Evolutionary conservation across 768 basidiomycete genomes (phyloP).

Genomic region (Psilocybe cyanescens): DNA sequence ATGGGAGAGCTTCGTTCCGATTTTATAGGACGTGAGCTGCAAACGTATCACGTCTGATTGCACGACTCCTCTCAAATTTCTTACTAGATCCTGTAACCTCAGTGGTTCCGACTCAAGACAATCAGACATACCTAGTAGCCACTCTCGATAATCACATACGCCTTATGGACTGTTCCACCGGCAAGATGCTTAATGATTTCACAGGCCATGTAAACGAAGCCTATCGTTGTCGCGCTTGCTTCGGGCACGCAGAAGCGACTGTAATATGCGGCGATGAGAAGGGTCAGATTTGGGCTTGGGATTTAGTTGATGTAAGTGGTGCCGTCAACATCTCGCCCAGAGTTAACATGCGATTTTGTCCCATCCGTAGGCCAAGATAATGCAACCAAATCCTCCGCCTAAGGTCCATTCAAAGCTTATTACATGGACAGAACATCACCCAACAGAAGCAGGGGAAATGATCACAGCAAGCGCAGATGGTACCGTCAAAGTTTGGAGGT

Average conservation of each 20-base stretch:
- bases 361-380: conserved; percentile 60
- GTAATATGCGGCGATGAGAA: conserved; percentile 91
- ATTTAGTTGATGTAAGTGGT: conserved; percentile 76
- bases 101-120: conserved; percentile 78
- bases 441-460: conserved; percentile 79
- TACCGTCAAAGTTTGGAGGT: conserved; percentile 86
- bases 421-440: conserved; percentile 93
- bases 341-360: conserved; percentile 9
- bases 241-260: conserved; percentile 80
- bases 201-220: conserved; percentile 72
- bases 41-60: not conserved
- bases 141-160: conserved; percentile 86
- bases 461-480: conserved; percentile 92
- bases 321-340: conserved; percentile 6
- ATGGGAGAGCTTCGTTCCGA: conserved; percentile 91
- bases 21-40: conserved; percentile 82
- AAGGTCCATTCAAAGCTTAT: conserved; percentile 83
- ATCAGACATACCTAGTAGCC: conserved; percentile 79
- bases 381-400: conserved; percentile 75
- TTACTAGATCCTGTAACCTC: conserved; percentile 83
- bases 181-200: conserved; percentile 86
- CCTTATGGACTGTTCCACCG: conserved; percentile 82
- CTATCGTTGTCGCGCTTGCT: conserved; percentile 82
- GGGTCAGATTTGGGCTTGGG: conserved; percentile 91
- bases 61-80: conserved; percentile 4